A percentile compares a stretch with the other conserved stretches of the same genome.
These are phyloP conservation scores for Viola odorata DNA, from an alignment of 345 rosid genomes.

Conservation along the genomic window DNA sequence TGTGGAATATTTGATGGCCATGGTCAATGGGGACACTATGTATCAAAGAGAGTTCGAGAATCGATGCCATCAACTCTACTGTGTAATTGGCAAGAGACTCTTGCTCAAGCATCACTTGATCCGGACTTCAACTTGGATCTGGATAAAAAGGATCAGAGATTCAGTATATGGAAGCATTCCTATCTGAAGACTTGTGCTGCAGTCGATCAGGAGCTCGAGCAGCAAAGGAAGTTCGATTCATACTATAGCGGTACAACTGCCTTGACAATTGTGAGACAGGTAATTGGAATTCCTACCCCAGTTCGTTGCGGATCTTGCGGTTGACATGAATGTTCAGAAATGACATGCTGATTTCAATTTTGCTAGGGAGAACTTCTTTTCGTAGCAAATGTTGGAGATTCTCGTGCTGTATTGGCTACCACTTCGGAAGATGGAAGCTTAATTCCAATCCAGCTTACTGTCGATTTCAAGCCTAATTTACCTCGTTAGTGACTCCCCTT, in stretches of 20 bases:
- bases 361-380: conserved; percentile 59
- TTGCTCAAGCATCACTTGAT: conserved; percentile 45
- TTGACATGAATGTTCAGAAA: neutral
- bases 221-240: conserved; percentile 60
- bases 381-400: conserved; percentile 85
- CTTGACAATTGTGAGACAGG: conserved; percentile 81
- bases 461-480: conserved; percentile 81
- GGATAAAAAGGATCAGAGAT: conserved; percentile 40
- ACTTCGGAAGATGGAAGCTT: conserved; percentile 68
- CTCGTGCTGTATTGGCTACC: conserved; percentile 85
- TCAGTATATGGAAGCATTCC: conserved; percentile 74
- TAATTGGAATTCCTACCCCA: conserved; percentile 4
- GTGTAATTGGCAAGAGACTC: conserved; percentile 76
- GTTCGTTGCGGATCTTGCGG: too few species aligned
- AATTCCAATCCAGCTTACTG: conserved; percentile 69
- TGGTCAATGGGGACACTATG: conserved; percentile 95
- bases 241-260: conserved; percentile 87
- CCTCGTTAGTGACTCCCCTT: conserved; percentile 52
- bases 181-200: conserved; percentile 72
- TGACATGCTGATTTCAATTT: conserved; percentile 2
- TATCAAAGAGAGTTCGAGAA: conserved; percentile 71
- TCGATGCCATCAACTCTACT: conserved; percentile 66
- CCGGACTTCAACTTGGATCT: conserved; percentile 45
- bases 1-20: conserved; percentile 97
- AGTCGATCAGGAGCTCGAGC: conserved; percentile 69